Percentiles rank a stretch among this genome's conserved stretches.
These are phyloP conservation scores for Caryocar brasiliense DNA, from an alignment of 441 rosid species.

Conservation along the genomic window DNA sequence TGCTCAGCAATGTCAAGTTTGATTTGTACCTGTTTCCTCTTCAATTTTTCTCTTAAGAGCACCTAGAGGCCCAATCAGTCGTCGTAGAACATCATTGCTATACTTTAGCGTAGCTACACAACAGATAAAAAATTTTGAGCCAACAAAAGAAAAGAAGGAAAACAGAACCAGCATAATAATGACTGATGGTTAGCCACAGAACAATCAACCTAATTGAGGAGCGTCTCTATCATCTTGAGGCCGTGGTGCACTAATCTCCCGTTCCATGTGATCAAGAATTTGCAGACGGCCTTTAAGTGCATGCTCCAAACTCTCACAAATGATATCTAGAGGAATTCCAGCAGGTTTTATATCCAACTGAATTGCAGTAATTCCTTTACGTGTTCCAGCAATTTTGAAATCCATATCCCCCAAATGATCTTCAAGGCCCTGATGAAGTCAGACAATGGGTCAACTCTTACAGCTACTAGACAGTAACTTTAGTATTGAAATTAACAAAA, in stretches of 20 bases:
- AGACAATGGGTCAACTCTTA: slow-evolving; percentile 12
- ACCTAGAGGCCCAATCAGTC: slow-evolving; percentile 82
- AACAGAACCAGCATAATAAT: not conserved
- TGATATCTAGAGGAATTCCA: slow-evolving; percentile 88
- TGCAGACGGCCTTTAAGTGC: slow-evolving; percentile 85
- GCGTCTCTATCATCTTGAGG: slow-evolving; percentile 42
- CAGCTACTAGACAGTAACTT: not conserved
- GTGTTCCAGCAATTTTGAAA: slow-evolving; percentile 90
- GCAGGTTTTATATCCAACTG: slow-evolving; percentile 97
- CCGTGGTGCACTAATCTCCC: slow-evolving; percentile 63
- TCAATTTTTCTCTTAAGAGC: slow-evolving; percentile 72
- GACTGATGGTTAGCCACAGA: not conserved
- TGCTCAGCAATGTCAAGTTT: slow-evolving; percentile 10
- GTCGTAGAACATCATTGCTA: slow-evolving; percentile 77
- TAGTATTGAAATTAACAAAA: not conserved
- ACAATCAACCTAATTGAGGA: slow-evolving; percentile 59
- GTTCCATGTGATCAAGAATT: slow-evolving; percentile 86
- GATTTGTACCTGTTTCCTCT: slow-evolving; percentile 73
- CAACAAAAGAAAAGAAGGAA: slow-evolving; percentile 1
- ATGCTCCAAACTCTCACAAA: slow-evolving; percentile 77
- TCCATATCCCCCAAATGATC: slow-evolving; percentile 99
- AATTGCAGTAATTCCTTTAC: slow-evolving; percentile 80
- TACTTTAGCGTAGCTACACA: slow-evolving; percentile 64
- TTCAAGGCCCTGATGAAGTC: slow-evolving; percentile 67
- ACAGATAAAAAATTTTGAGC: slow-evolving; percentile 16